Evolutionary conservation across 192 early-diverging fungal genomes (phyloP), one percentile per base, ranked within the genome.

Genomic region (Coemansia sp.): DNA sequence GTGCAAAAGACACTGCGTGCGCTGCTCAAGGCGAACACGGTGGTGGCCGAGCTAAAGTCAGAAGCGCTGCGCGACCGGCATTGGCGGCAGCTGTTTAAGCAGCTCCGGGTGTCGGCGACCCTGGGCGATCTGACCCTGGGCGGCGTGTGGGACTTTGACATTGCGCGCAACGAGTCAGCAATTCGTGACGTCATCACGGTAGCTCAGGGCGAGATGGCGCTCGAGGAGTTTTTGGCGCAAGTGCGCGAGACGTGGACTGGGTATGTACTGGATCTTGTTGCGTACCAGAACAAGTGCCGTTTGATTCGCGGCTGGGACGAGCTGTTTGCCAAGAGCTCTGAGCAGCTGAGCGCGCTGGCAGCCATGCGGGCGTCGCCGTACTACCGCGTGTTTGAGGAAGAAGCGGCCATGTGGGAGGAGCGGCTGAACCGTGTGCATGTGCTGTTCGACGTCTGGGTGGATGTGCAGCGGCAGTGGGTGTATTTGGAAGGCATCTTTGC

Each of bases 401-500:
- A 98, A 52, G 97, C 98, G 2, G 70, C 83, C 3, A 67, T 86
- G 12, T 97, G 95, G 95, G 97, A 99, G 72, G 95, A 98, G 63
- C 94, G 94, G 68, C 83, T 99, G 53, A 98, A 94, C 72, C 88
- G 95, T 25, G 86, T 98, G 37, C 94, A 97, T 67, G 83, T 93
- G 34, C 86, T 99, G 40, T 96, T 99, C 71, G 96, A 99, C 83
- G 91, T 98, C 5, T 99, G 98, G 98, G 95, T 98, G 49, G 96
- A 98, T 76, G 98, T 99, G 36, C 98, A 99, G 82, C 88, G 98
- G 40, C 98, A 98, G 71, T 99, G 96, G 96, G 98, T 99, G 18
- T 99, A 99, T 68, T 80, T 99, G 37, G 96, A 99, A 70, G 98
- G 97, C 37, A 98, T 99, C 55, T 99, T 99, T 69, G 88, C 92